Conservation (phyloP, 441 rosid genomes). For the Rhodomyrtus psidioides region DNA sequence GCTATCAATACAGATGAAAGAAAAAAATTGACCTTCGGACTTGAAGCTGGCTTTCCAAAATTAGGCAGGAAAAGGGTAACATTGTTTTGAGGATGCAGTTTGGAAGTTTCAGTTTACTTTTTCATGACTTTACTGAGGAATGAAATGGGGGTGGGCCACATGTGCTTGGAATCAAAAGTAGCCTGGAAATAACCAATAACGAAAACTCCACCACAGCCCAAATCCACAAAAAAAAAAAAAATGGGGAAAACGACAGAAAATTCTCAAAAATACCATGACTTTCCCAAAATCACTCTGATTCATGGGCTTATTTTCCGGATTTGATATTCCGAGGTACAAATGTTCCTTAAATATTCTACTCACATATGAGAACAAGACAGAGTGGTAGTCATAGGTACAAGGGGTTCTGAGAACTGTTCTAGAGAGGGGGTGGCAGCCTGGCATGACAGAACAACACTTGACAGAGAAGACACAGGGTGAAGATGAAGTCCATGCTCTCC, state of each 20-base stretch:
- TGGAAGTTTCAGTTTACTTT: neutral
- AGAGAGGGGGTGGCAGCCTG: neutral
- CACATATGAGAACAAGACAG: neutral
- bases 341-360: neutral
- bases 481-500: neutral
- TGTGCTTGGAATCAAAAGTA: neutral
- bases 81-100: neutral
- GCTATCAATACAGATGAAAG: neutral
- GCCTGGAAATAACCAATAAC: neutral
- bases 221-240: neutral
- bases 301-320: neutral
- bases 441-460: neutral
- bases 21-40: neutral
- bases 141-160: neutral
- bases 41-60: neutral
- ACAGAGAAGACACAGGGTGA: neutral
- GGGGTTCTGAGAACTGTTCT: neutral
- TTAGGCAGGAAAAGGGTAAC: neutral
- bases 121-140: neutral
- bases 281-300: neutral
- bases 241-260: neutral
- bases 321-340: neutral
- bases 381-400: neutral
- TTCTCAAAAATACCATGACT: neutral
- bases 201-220: neutral